Evolutionary conservation across 2,329 filamentous ascomycete genomes (phyloP).

Genomic region (Aureobasidium sp.): DNA sequence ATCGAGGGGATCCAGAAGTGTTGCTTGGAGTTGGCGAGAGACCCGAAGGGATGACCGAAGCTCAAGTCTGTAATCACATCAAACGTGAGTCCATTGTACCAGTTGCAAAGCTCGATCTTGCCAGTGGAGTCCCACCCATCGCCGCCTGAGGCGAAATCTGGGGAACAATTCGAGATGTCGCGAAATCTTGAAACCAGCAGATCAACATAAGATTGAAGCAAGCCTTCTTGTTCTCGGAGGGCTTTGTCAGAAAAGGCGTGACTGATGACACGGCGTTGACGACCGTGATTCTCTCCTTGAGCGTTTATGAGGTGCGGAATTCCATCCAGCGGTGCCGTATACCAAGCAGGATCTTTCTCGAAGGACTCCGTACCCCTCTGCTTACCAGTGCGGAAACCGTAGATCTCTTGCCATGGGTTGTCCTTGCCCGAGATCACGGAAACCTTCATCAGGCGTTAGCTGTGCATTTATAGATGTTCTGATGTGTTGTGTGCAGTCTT

Average conservation of each 20-base stretch:
- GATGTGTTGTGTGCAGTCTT: not conserved
- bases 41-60: constrained; percentile 25
- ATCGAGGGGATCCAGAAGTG: constrained; percentile 25
- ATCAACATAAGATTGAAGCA: constrained; percentile 32
- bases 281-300: constrained; percentile 25
- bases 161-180: not conserved
- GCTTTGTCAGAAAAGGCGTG: constrained; percentile 36
- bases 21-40: constrained; percentile 18
- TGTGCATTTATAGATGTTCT: not conserved
- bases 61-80: constrained; percentile 29
- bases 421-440: constrained; percentile 34
- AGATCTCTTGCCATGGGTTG: constrained; percentile 36
- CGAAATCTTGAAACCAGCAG: constrained; percentile 28
- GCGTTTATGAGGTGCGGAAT: constrained; percentile 14
- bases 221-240: constrained; percentile 30
- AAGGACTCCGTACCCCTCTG: constrained; percentile 25
- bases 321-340: constrained; percentile 23
- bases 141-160: not conserved
- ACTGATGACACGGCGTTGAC: constrained; percentile 29
- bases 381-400: constrained; percentile 31
- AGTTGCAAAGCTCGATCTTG: constrained; percentile 21
- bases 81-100: constrained; percentile 31
- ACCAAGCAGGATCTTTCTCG: constrained; percentile 30
- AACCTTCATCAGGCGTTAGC: constrained; percentile 14
- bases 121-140: constrained; percentile 9